Evolutionary conservation across 1,139 yeast genomes (phyloP), one percentile per base, ranked within the genome.

Genomic region (Pichia kudriavzevii): DNA sequence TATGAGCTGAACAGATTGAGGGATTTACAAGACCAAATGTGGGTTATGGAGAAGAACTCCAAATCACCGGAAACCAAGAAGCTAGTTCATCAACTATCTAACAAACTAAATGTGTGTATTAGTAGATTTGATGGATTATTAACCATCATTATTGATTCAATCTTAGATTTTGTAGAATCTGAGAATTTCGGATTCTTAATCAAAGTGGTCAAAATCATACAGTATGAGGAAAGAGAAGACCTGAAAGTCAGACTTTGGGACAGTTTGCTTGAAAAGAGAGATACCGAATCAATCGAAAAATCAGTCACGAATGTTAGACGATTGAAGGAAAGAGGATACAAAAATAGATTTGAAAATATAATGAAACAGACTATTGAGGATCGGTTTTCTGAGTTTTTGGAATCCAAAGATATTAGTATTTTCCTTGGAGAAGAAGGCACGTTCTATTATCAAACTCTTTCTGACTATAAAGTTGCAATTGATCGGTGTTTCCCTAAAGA

Each of bases 371-470:
- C 81, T 13, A 69, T 88, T 13, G 64, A 61, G 23, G 43, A 40
- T 31, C 32, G 32, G 20, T 32, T 67, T 29, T 64, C 73, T 32
- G 76, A 79, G 36, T 23, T 48, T n/a, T 36, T 42, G 11, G 40
- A 42, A 31, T 26, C 42, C 6, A 36, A 42, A 9, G 63, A 69
- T 10, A 75, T 71, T 38, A 73, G 75, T 56, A 69, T 66, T 15
- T 75, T 88, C 2, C 67, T 81, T 43, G 80, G 79, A 27, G 77
- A 81, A 43, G 61, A 88, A 35, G 79, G 77, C 39, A 48, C 45
- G 12, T 88, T 96, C 93, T 70, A 88, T 14, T 87, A 81, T 54
- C 79, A 80, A 43, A 97, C 91, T 50, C 60, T 91, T 40, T 60
- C 69, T 22, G 69, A 79, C 41, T 84, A 81, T 2, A 69, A 73